Base-by-base conservation (phyloP, 148 eudicot genomes). In the Amaranthus palmeri region DNA sequence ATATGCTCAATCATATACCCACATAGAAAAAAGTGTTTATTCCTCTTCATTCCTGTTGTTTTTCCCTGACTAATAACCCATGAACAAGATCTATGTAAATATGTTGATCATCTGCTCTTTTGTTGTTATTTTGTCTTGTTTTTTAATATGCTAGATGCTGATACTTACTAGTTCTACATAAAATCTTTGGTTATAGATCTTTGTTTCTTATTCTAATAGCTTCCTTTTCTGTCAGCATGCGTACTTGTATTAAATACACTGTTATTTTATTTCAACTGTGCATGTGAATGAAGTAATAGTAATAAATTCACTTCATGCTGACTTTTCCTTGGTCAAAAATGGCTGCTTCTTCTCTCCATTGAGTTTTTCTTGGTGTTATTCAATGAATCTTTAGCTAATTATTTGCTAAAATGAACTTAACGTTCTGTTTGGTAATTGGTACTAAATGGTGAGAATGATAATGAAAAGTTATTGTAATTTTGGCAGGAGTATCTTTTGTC, bases 111-210 rank as follows among this genome's bases (percentile, higher is more conserved):
- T 10, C 64, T 46, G 57, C 61, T 54, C 14, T 69, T 76, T 5
- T 25, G 49, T 47, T 54, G 65, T 57, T 43, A 54, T 46, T 44
- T 10, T 54, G 25, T 65, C 57, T 48, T 59, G 40, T 57, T 25
- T 25, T 25, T 25, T 25, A 67, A 47, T 72, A 51, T 54, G 65
- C 50, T 50, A 72, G 58, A 49, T 72, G 66, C 55, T 45, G 75
- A 15, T 14, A 6, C 46, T 53, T 18, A 9, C 48, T 51, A 69
- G 54, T 64, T 76, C 52, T 64, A 50, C 65, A 58, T 71, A 69
- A 75, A 69, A 79, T 79, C 61, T 70, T 64, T 15, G 40, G 12
- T n/a, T 73, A 17, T 4, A 69, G 60, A 71, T 57, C 58, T 36
- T 71, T 65, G 72, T 63, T 63, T 57, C 45, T 43, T 3, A 54